Evolutionary conservation across 2,329 filamentous ascomycete genomes (phyloP).

Genomic region (Diaporthe velutina): DNA sequence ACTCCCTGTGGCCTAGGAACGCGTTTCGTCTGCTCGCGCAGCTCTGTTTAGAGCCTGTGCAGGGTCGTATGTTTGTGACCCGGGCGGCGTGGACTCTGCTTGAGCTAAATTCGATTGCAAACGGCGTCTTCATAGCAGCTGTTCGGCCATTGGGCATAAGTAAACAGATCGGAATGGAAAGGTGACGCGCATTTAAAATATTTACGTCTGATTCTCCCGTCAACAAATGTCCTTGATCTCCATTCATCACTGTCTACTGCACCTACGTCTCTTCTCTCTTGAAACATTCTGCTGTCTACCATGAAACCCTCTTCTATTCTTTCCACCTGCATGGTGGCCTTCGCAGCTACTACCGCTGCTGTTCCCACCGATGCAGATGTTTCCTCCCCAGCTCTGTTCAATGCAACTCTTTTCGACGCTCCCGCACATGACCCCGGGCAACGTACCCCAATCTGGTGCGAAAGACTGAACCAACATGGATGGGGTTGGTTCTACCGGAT

Average conservation of each 20-base stretch:
- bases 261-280: not conserved
- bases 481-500: not conserved
- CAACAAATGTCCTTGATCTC: no score
- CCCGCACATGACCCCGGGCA: no score
- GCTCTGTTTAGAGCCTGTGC: not conserved
- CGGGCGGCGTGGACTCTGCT: not conserved
- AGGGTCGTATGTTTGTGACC: not conserved
- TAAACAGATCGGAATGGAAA: not conserved
- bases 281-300: not conserved
- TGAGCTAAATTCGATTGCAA: not conserved
- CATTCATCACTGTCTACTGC: not conserved
- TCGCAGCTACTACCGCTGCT: not conserved
- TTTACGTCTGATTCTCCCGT: not conserved
- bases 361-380: not conserved
- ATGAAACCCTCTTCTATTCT: not conserved
- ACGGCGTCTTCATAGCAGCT: not conserved
- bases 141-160: not conserved
- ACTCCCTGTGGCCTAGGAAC: not conserved
- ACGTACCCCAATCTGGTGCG: not conserved
- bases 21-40: not conserved
- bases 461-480: no score
- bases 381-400: no score
- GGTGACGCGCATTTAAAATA: not conserved
- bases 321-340: not conserved
- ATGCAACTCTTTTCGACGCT: no score